Evolutionary conservation across 352 stramenopile genomes (phyloP).

Genomic region (Aphanomyces invadans): DNA sequence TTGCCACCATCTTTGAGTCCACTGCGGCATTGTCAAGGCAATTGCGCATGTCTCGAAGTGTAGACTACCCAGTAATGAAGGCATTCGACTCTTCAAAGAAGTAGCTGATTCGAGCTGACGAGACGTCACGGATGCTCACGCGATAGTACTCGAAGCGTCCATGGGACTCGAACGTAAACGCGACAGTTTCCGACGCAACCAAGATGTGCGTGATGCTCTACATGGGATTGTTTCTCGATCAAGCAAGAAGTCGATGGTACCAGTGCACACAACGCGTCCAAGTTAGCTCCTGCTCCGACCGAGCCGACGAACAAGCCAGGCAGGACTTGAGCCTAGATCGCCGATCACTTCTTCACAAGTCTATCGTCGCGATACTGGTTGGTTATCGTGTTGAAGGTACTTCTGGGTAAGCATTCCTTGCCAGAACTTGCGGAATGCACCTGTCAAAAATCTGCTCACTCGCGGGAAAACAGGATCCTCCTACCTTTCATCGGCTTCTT

Average conservation of each 20-base stretch:
- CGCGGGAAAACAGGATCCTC: not conserved
- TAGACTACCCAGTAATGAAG: conserved; percentile 17
- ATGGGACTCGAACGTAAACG: not conserved
- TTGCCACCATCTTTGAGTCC: conserved; percentile 2
- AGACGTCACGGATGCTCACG: not conserved
- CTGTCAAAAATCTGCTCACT: not conserved
- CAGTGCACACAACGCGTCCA: conserved; percentile 1
- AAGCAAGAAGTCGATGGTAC: not conserved
- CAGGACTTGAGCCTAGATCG: conserved; percentile 1
- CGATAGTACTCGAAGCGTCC: conserved; percentile 11
- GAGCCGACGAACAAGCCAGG: conserved; percentile 12
- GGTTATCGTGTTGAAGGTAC: conserved; percentile 9
- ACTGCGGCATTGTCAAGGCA: too few species aligned
- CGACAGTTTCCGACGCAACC: conserved; percentile 16
- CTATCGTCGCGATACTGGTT: conserved; percentile 1
- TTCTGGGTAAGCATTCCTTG: conserved; percentile 22
- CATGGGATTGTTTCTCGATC: not conserved
- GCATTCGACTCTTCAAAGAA: conserved; percentile 17
- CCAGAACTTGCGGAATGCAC: conserved; percentile 21
- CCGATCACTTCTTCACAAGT: not conserved
- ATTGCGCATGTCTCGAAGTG: too few species aligned
- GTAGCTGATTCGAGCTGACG: not conserved
- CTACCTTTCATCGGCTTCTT: conserved; percentile 5
- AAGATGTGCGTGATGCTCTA: conserved; percentile 21
- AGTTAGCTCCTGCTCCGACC: conserved; percentile 15